phyloP scores from a whole-genome alignment of 441 rosid genomes.

The Breynia disticha region DNA sequence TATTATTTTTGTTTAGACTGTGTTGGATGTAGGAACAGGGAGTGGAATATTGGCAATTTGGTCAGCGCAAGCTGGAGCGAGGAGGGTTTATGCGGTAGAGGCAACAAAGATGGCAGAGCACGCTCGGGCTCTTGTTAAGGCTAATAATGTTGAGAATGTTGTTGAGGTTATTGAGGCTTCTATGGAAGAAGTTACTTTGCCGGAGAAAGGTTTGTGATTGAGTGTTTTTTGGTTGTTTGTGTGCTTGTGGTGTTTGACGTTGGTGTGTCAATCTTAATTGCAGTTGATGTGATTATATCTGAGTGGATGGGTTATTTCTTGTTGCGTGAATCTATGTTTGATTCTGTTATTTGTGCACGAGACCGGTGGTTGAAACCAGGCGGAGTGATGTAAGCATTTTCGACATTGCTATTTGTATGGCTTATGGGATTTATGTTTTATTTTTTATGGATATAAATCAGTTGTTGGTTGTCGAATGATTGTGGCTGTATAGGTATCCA shows the following conservation, averaged over 20 bases:
- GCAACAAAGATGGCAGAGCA: constrained; percentile 94
- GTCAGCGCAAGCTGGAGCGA: constrained; percentile 98
- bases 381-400: constrained; percentile 73
- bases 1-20: no score
- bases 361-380: constrained; percentile 92
- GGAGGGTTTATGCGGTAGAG: constrained; percentile 92
- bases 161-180: constrained; percentile 88
- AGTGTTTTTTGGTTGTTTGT: constrained; percentile 3
- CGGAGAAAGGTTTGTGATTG: constrained; percentile 65
- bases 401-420: background rate
- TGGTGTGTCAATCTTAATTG: constrained; percentile 6
- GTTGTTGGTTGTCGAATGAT: background rate
- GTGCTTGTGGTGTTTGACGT: background rate
- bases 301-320: constrained; percentile 99
- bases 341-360: constrained; percentile 93
- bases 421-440: background rate
- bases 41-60: constrained; percentile 98
- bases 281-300: constrained; percentile 95
- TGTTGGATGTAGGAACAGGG: constrained; percentile 94
- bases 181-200: constrained; percentile 67
- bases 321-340: constrained; percentile 96
- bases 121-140: constrained; percentile 69
- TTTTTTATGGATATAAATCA: background rate
- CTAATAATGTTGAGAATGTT: constrained; percentile 58
- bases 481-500: constrained; percentile 60